Evolutionary conservation across 1,284 basidiomycete genomes (phyloP), one percentile per base, ranked within the genome.

Genomic region (Sporisorium iseilematis-ciliati): DNA sequence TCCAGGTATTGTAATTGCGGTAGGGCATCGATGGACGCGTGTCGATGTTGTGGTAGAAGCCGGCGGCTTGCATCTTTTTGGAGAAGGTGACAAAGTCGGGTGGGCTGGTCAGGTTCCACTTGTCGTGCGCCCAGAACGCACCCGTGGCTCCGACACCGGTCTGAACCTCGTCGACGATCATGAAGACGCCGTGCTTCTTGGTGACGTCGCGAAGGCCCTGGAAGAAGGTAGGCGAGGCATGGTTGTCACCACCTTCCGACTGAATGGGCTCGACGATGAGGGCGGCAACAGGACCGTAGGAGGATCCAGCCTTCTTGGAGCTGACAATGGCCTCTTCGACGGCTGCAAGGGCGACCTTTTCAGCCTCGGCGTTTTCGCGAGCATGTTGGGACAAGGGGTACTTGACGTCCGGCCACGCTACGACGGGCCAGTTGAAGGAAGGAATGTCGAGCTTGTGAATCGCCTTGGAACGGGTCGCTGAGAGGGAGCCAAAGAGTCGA

Each of bases 361-460:
- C 87, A 12, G 85, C 87, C 62, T 86, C 83, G 41, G 65, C 67
- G 80, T 89, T 87, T 66, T 87, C 88, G 10, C 80, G 65, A 10
- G 74, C 83, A 75, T 86, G 73, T 57, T 87, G 82, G 5, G 84
- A 82, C 16, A 89, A 79, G 1, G 89, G 89, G 81, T 89, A 89
- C 80, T 88, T 87, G 63, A 88, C 75, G 18, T 86, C 68, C 0
- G 89, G 89, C 86, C 88, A 89, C 12, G 86, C 79, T 1, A 87
- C 87, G 26, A 85, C 86, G 0, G 89, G 89, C 89, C 88, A 88
- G 83, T 89, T 87, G 80, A 89, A 89, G 0, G 88, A 87, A 12
- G 89, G 89, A 26, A 89, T 87, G 79, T 89, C 89, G 70, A 89
- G 80, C 85, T 89, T 89, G 85, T 89, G 88, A 46, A 86, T 85